These are phyloP conservation scores for Cymbidium sinense DNA, from an alignment of 106 monocot genomes.

Conservation along the genomic window DNA sequence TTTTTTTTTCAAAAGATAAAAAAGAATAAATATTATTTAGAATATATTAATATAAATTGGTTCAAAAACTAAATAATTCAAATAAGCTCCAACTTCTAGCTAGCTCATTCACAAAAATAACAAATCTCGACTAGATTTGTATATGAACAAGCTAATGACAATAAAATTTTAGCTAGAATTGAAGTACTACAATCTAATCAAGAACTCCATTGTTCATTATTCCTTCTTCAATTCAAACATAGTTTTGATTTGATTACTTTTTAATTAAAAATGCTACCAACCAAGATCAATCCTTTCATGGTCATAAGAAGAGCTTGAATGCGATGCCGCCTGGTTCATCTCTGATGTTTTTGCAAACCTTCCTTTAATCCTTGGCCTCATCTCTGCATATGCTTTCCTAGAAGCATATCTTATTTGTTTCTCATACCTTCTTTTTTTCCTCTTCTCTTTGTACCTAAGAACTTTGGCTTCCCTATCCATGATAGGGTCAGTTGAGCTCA, in stretches of 20 bases:
- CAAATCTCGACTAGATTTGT: too few species aligned
- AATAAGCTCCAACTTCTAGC: too few species aligned
- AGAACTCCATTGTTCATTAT: background rate
- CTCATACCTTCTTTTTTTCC: slow-evolving; percentile 39
- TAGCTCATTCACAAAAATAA: too few species aligned
- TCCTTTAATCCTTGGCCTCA: slow-evolving; percentile 43
- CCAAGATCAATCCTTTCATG: slow-evolving; percentile 28
- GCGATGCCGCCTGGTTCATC: background rate
- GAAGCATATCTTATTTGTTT: slow-evolving; percentile 46
- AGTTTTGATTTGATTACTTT: background rate
- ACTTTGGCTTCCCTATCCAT: slow-evolving; percentile 34
- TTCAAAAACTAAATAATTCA: too few species aligned
- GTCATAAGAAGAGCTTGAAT: too few species aligned
- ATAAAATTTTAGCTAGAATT: too few species aligned
- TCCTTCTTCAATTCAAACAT: background rate
- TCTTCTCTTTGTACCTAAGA: slow-evolving; percentile 50
- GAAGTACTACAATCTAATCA: too few species aligned
- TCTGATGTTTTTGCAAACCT: slow-evolving; percentile 31
- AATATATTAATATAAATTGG: too few species aligned
- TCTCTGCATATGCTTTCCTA: slow-evolving; percentile 39
- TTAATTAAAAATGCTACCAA: slow-evolving; percentile 14
- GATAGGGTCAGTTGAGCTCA: slow-evolving; percentile 13
- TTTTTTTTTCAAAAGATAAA: too few species aligned
- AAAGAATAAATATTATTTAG: too few species aligned
- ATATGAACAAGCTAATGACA: too few species aligned